Conservation (phyloP, 2,329 filamentous ascomycete genomes). For the Lasiodiplodia sp. region DNA sequence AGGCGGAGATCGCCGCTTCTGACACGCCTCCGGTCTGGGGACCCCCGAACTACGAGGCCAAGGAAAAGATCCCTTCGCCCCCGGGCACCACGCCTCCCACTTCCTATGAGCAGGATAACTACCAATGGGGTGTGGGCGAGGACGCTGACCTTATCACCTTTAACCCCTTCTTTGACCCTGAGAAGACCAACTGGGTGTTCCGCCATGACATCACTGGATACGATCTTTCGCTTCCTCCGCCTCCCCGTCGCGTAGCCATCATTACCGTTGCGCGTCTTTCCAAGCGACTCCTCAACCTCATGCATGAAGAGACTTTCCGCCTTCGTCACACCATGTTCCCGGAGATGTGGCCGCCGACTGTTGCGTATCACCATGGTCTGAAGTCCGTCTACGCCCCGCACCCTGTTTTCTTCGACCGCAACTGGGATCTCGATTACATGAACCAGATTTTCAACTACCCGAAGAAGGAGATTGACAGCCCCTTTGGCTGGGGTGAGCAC, state of each 20-base stretch:
- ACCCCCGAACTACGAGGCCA: slow-evolving; percentile 51
- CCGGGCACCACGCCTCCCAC: slow-evolving; percentile 70
- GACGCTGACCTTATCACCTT: slow-evolving; percentile 77
- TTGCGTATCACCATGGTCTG: slow-evolving; percentile 77
- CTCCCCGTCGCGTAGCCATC: slow-evolving; percentile 78
- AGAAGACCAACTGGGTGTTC: slow-evolving; percentile 76
- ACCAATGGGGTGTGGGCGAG: slow-evolving; percentile 78
- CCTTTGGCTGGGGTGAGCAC: slow-evolving; percentile 61
- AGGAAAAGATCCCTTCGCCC: slow-evolving; percentile 61
- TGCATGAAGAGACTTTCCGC: slow-evolving; percentile 77
- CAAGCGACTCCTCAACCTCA: slow-evolving; percentile 73
- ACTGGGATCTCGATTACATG: slow-evolving; percentile 64
- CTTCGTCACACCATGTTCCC: slow-evolving; percentile 77
- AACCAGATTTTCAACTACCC: slow-evolving; percentile 59
- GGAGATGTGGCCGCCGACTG: slow-evolving; percentile 79
- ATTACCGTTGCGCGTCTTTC: slow-evolving; percentile 79
- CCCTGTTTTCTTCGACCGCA: slow-evolving; percentile 79
- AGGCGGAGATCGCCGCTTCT: slow-evolving; percentile 61
- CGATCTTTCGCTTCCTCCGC: slow-evolving; percentile 59
- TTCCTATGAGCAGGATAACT: slow-evolving; percentile 67
- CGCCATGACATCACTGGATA: slow-evolving; percentile 73
- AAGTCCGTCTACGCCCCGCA: slow-evolving; percentile 82
- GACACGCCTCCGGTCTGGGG: slow-evolving; percentile 70
- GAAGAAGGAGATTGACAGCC: slow-evolving; percentile 52
- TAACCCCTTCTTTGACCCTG: slow-evolving; percentile 79